Conservation (phyloP, 2,329 filamentous ascomycete genomes). For the Sporothrix variecibatus region DNA sequence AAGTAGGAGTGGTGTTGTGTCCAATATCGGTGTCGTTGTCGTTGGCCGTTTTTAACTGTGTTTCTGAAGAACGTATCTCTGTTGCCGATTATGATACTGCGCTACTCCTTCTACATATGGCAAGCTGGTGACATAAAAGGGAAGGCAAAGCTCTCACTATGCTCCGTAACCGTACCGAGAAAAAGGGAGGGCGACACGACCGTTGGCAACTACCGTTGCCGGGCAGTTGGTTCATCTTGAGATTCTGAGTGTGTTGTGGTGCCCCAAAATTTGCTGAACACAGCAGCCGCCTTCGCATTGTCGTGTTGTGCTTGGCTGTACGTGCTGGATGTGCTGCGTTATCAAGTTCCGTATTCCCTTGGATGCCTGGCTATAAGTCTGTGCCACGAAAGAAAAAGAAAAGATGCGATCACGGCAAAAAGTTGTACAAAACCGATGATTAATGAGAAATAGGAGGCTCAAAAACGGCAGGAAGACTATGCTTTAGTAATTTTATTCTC, state of each 20-base stretch:
- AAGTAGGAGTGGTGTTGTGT: neutral
- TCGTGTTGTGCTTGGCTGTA: conserved; percentile 3
- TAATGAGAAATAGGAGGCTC: neutral
- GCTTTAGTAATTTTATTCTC: too few relatives aligned
- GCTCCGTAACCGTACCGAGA: neutral
- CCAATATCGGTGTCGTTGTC: neutral
- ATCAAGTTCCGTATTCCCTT: neutral
- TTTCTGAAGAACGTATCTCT: neutral
- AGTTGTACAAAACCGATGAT: neutral
- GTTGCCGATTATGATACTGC: neutral
- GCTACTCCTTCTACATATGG: neutral
- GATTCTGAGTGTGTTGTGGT: neutral
- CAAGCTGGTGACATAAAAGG: neutral
- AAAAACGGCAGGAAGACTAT: neutral
- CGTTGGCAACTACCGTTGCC: conserved; percentile 14
- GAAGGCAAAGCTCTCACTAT: neutral
- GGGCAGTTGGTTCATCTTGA: neutral
- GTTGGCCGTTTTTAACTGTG: neutral
- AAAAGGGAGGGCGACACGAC: neutral
- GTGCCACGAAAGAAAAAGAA: neutral
- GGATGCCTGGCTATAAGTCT: neutral
- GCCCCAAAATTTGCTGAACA: neutral
- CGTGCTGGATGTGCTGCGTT: neutral
- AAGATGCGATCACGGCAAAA: neutral
- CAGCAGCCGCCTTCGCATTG: neutral